These are phyloP conservation scores for Coprinellus aureogranulatus DNA, from an alignment of 768 basidiomycete genomes.

Conservation along the genomic window DNA sequence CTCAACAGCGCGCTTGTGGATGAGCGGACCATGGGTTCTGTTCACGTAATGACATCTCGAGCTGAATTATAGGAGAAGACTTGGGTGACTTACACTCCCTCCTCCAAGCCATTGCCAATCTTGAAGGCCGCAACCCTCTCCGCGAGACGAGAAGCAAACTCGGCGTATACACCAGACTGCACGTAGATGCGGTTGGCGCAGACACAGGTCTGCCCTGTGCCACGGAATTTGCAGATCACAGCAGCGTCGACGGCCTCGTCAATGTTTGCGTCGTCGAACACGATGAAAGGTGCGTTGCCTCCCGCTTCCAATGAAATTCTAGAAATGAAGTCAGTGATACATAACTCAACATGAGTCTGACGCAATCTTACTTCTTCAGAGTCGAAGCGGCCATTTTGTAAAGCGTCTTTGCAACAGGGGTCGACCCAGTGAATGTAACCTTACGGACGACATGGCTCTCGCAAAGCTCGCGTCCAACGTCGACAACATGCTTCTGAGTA, in stretches of 20 bases:
- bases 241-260: slow-evolving; percentile 86
- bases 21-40: slow-evolving; percentile 93
- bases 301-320: slow-evolving; percentile 81
- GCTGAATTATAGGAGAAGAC: not conserved
- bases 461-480: slow-evolving; percentile 94
- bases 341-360: not conserved
- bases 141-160: slow-evolving; percentile 84
- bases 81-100: slow-evolving; percentile 55
- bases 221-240: slow-evolving; percentile 76
- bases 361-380: slow-evolving; percentile 67
- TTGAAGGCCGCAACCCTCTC: slow-evolving; percentile 82
- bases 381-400: slow-evolving; percentile 73
- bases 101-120: slow-evolving; percentile 83
- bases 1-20: slow-evolving; percentile 79
- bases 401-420: slow-evolving; percentile 72
- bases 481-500: slow-evolving; percentile 76
- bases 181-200: slow-evolving; percentile 93
- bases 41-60: not conserved
- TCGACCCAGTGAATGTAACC: slow-evolving; percentile 89
- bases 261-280: slow-evolving; percentile 94
- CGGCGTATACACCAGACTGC: slow-evolving; percentile 86
- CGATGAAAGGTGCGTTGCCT: slow-evolving; percentile 94
- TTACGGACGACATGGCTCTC: slow-evolving; percentile 85
- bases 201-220: slow-evolving; percentile 80
- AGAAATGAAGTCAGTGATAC: slow-evolving; percentile 1